Base-by-base conservation (phyloP, 2,329 filamentous ascomycete species). In the Didymellaceae sp. region DNA sequence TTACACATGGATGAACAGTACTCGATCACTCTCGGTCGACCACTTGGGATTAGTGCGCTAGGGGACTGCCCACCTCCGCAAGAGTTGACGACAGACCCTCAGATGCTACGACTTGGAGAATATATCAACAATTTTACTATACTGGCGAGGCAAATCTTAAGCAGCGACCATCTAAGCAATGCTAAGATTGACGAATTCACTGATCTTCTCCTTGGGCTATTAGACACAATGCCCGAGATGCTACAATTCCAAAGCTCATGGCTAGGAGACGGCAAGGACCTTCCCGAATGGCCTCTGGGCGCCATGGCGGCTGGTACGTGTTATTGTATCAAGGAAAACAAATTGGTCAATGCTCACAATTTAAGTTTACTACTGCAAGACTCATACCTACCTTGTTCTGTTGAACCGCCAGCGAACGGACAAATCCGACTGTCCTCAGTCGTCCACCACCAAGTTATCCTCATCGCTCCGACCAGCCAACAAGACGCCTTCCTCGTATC, bases 1-100 rank as follows among this genome's bases (percentile, higher is more conserved):
- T 59, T 80, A n/a, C 76, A 79, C 50, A 76, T 80, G 71, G 78
- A 80, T 38, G 77, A 79, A 47, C 74, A 80, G 38, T 80, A 79
- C 53, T 79, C 77, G 0, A 78, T 80, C 63, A 79, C 75, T 0
- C 68, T 80, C 0, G 78, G 78, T 16, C 68, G 78, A 26, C 78
- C 78, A 2, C 61, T 80, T 8, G 78, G 77, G 0, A 80, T 80
- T 25, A 79, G 76, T 38, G 77, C 75, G 16, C 72, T 79, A 24
- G 78, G 78, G 11, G 78, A 80, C 49, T 80, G 78, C 52, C 76
- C 74, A 14, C 73, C 75, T 13, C 75, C 78, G 0, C 74, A 77
- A 21, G 73, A 74, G 16, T 61, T 79, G 10, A 77, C 76, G 0
- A 78, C 73, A 0, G 73, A 80, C 57, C 72, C 74, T 1, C 73